Evolutionary conservation across 83 land plant genomes (phyloP), one percentile per base, ranked within the genome.

Genomic region (Thuja plicata): DNA sequence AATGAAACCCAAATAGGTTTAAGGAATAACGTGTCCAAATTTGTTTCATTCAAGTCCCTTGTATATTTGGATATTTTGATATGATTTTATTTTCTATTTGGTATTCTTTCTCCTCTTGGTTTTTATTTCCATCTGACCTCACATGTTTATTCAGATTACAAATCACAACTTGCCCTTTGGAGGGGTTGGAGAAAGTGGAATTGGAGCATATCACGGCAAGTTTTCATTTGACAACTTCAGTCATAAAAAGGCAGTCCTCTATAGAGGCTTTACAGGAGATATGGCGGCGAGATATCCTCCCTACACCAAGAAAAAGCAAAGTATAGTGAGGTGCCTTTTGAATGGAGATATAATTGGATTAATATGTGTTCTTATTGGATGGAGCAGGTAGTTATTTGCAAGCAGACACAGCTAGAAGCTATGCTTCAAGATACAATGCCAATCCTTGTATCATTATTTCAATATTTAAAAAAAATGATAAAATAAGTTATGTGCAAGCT

Each of bases 141-240:
- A 70, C 41, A 78, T 37, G 84, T 43, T 37, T 38, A 27, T 82
- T 90, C 94, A 96, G 98, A 87, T 96, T 87, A 89, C 91, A 41
- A 90, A 90, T 55, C 89, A 46, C 19, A 62, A 87, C 5, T 87
- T 97, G 74, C 99, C 99, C 52, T 97, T 97, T 90, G 99, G 99
- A 84, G 99, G 99, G 50, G 97, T 97, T 62, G 96, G 96, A 41
- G 96, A 94, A 88, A 97, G 99, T 87, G 99, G 99, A 19, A 94
- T 91, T 88, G 97, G 96, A 48, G 46, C 90, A 32, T 97, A 96
- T 89, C 99, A 97, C 80, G 99, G 97, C 16, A 97, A 96, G 87
- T 91, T 89, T 84, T 96, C 98, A 1, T 97, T 96, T 86, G 99
- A 97, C 37, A 91, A 94, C 88, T 97, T 97, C 80, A 97, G 97